These are phyloP conservation scores for Ogataea nonfermentans DNA, from an alignment of 805 yeast genomes.

Conservation along the genomic window DNA sequence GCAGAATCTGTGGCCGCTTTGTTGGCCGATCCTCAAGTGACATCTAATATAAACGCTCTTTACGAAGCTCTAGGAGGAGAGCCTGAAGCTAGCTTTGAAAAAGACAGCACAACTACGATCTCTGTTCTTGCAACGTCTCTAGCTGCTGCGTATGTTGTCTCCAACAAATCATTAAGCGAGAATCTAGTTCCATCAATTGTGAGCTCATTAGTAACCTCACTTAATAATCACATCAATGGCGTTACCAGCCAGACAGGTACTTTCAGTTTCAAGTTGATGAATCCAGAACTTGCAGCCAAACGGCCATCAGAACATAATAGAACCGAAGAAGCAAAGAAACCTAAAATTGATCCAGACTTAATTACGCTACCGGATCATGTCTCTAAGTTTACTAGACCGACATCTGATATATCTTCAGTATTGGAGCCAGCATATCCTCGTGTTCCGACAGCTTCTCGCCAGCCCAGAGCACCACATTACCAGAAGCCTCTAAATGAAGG, in stretches of 20 bases:
- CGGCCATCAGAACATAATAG: conserved; percentile 15
- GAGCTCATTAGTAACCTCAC: conserved; percentile 19
- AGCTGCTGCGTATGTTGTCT: conserved; percentile 37
- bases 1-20: conserved; percentile 13
- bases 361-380: conserved; percentile 10
- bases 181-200: conserved; percentile 21
- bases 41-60: conserved; percentile 7
- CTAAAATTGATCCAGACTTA: conserved; percentile 8
- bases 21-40: conserved; percentile 14
- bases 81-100: conserved; percentile 1
- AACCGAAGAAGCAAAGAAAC: conserved; percentile 5
- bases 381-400: conserved; percentile 13
- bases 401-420: not conserved
- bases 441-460: conserved; percentile 3
- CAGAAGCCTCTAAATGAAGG: conserved; percentile 26
- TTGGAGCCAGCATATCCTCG: conserved; percentile 3
- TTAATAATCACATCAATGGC: conserved; percentile 15
- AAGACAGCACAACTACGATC: conserved; percentile 9
- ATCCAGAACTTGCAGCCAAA: conserved; percentile 6
- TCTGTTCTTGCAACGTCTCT: conserved; percentile 39
- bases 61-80: conserved; percentile 35
- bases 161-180: conserved; percentile 22
- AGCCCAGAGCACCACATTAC: conserved; percentile 28
- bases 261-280: conserved; percentile 10
- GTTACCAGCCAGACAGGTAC: conserved; percentile 15